Base-by-base conservation (phyloP, 73 alveolate species). In the Paramecium primaurelia region DNA sequence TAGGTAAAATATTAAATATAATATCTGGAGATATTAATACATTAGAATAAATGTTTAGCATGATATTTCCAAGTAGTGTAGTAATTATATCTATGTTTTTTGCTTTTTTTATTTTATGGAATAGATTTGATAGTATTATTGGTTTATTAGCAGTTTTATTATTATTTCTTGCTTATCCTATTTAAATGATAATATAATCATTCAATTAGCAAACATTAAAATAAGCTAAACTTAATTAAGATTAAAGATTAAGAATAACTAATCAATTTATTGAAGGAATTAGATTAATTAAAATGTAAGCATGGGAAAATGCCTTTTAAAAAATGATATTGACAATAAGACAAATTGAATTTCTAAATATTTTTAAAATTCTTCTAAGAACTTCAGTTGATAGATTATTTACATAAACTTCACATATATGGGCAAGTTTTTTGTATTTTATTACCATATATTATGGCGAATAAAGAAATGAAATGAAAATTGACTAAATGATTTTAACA, bases 201-300 rank as follows among this genome's bases (percentile, higher is more conserved):
- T 58, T 25, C n/a, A 49, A 47, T 58, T 30, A 68, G 11, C 22
- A 86, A 71, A 30, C 86, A 0, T 30, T 86, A 8, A 75, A 68
- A 37, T 45, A 28, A 51, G 54, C 47, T n/a, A 26, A 68, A 47
- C 32, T 18, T 2, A 1, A 58, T 10, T 42, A 38, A 8, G 92
- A 86, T n/a, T 26, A 86, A 86, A 45, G 92, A 86, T 37, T 86
- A 58, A 58, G 54, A 30, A 36, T 58, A 9, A 86, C 92, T 8
- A 86, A 86, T 28, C 71, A 86, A 86, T 42, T 86, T 1, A 25
- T 86, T 3, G 86, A 86, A 54, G 92, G 92, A 20, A 58, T 86
- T 14, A 68, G 92, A 34, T 30, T 86, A 54, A 86, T 86, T 11
- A 86, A 86, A 34, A 86, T 86, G 92, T 58, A 86, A 28, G 92